These are phyloP conservation scores for Echeveria elegans DNA, from an alignment of 164 flowering plant genomes.

Conservation along the genomic window DNA sequence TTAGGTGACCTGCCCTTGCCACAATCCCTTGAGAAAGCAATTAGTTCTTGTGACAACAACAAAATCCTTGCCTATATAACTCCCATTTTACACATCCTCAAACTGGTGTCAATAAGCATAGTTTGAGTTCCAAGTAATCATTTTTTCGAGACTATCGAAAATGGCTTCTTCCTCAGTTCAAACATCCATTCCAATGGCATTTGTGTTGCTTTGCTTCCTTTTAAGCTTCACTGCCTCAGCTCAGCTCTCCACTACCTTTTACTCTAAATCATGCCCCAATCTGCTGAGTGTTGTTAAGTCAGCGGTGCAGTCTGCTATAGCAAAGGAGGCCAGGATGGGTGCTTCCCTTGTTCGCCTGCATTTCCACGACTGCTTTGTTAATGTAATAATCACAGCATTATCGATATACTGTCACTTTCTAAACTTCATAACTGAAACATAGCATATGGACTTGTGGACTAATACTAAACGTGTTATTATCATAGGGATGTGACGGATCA, in stretches of 20 bases:
- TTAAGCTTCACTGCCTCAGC: slow-evolving; percentile 22
- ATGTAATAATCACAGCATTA: slow-evolving; percentile 27
- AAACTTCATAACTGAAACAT: no score
- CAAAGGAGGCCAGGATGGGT: slow-evolving; percentile 60
- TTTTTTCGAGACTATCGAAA: not conserved
- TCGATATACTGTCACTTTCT: not conserved
- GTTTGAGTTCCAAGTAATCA: not conserved
- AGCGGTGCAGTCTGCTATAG: slow-evolving; percentile 36
- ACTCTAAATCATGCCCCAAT: slow-evolving; percentile 56
- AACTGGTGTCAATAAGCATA: not conserved
- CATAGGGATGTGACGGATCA: slow-evolving; percentile 74
- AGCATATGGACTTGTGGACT: not conserved
- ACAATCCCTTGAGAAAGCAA: no score
- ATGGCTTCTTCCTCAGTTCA: no score
- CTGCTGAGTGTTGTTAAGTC: slow-evolving; percentile 32
- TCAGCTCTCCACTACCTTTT: slow-evolving; percentile 56
- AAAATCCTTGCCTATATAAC: slow-evolving; percentile 2
- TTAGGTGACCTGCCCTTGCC: slow-evolving; percentile 6
- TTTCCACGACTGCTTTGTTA: slow-evolving; percentile 90
- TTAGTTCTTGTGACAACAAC: not conserved
- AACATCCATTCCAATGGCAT: not conserved
- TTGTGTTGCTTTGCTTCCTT: not conserved
- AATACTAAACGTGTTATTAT: not conserved
- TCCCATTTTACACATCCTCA: not conserved
- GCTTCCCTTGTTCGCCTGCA: slow-evolving; percentile 61